Base-by-base conservation (phyloP, 345 rosid genomes). In the Eucalyptus pauciflora region DNA sequence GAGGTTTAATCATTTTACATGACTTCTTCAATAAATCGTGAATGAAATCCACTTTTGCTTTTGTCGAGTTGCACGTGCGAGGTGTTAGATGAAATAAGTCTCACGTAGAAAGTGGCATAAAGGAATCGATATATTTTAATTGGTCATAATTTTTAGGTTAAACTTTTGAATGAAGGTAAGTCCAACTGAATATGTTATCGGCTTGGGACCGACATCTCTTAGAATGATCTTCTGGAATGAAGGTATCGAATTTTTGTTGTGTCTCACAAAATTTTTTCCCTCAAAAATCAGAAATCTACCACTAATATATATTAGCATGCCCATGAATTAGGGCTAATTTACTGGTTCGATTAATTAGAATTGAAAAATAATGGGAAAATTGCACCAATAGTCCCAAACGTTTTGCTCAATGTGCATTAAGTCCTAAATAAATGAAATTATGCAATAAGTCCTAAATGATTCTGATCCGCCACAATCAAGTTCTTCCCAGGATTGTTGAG, bases 1-100 rank as follows among this genome's bases (percentile, higher is more conserved):
- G 87, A 71, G 87, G 31, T 86, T 76, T 86, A 92, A 90, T 91
- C 88, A 92, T 94, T 88, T 54, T 62, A 18, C 87, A 27, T 87
- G 37, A 31, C 87, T 87, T 85, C 87, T 51, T 13, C 50, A 80
- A 86, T 76, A 37, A 10, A 71, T 17, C 13, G 27, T 37, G 86
- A 89, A 50, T 51, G 45, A 86, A 51, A 50, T 64, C 62, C 89
- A 87, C 88, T 88, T 85, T 90, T 43, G 43, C 76, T 71, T 86
- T 71, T 17, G 13, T 9, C 7, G 13, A 71, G 45, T 10, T 71
- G 45, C 81, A 71, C 45, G 25, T 16, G 45, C 3, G 13, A 71
- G 13, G 25, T 17, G 81, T 33, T 33, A 17, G 45, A 33, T 6
- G 45, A 33, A 71, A 71, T 14, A 37, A 71, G 7, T 20, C 29